Percentiles rank a stretch among this genome's conserved stretches.
Evolutionary conservation across 2,329 filamentous ascomycete species (phyloP).

Genomic region (Fusarium gaditjirri): DNA sequence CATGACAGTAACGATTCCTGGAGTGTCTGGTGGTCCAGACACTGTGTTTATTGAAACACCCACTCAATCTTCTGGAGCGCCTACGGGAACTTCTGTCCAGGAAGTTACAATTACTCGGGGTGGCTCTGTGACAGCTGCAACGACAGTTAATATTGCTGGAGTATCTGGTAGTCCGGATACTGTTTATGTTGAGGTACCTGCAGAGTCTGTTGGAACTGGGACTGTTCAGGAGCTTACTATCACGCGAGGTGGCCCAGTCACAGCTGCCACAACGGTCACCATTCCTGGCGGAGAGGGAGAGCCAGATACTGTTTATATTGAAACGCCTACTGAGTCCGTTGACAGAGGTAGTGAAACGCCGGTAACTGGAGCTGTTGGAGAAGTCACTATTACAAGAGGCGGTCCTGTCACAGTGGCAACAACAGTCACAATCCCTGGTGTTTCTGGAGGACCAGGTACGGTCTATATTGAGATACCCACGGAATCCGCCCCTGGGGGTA

Average conservation of each 20-base stretch:
- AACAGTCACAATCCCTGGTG: background rate
- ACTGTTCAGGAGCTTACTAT: background rate
- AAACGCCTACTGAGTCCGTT: background rate
- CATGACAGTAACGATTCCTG: background rate
- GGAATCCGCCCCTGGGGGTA: fast-evolving
- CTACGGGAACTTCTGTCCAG: no score
- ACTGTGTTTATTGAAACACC: background rate
- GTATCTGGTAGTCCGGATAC: background rate
- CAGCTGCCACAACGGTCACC: background rate
- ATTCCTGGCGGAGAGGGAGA: background rate
- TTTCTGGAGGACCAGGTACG: background rate
- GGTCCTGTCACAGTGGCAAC: background rate
- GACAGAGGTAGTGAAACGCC: fast-evolving
- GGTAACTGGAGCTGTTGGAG: background rate
- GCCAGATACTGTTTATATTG: conserved; percentile 2
- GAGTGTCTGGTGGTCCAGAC: background rate
- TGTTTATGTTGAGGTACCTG: background rate
- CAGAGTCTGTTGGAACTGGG: background rate
- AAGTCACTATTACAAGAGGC: background rate
- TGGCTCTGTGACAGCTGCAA: background rate
- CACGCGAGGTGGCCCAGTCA: background rate
- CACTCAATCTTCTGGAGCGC: background rate
- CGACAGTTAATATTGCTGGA: background rate
- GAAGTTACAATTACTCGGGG: background rate
- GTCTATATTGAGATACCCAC: conserved; percentile 10